Percentiles rank a stretch among this genome's conserved stretches.
These are phyloP conservation scores for Yamadazyma sp. DNA, from an alignment of 805 yeast species.

Conservation along the genomic window DNA sequence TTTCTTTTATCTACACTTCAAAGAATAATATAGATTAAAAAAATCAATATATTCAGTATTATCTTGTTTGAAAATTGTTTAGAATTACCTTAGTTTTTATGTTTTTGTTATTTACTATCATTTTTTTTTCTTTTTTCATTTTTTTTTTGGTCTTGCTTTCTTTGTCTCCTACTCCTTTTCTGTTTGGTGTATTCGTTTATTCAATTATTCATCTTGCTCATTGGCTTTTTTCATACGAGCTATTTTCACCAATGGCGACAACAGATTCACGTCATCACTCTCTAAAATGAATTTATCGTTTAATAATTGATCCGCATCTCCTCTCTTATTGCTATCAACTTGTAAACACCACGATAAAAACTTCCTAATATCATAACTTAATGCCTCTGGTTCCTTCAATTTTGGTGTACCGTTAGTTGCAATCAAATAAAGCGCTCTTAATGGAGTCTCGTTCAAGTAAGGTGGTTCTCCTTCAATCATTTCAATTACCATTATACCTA, in stretches of 20 bases:
- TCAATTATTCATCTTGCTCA: too few relatives aligned
- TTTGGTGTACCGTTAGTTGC: slow-evolving; percentile 97
- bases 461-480: slow-evolving; percentile 99
- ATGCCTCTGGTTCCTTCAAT: slow-evolving; percentile 80
- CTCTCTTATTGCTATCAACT: slow-evolving; percentile 80
- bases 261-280: slow-evolving; percentile 57
- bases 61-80: too few relatives aligned
- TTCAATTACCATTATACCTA: slow-evolving; percentile 97
- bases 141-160: too few relatives aligned
- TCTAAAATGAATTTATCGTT: slow-evolving; percentile 60
- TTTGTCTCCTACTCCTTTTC: too few relatives aligned
- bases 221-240: slow-evolving; percentile 63
- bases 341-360: slow-evolving; percentile 78
- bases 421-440: slow-evolving; percentile 88
- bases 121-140: too few relatives aligned
- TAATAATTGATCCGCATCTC: slow-evolving; percentile 71
- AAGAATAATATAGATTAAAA: too few relatives aligned
- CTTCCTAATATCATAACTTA: slow-evolving; percentile 60
- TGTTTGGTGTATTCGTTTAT: too few relatives aligned
- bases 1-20: too few relatives aligned
- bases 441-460: slow-evolving; percentile 91
- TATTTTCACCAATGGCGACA: slow-evolving; percentile 71
- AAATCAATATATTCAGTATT: too few relatives aligned
- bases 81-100: too few relatives aligned
- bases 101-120: too few relatives aligned